Base-by-base conservation (phyloP, 495 filamentous ascomycete genomes). In the Talaromyces ruber region DNA sequence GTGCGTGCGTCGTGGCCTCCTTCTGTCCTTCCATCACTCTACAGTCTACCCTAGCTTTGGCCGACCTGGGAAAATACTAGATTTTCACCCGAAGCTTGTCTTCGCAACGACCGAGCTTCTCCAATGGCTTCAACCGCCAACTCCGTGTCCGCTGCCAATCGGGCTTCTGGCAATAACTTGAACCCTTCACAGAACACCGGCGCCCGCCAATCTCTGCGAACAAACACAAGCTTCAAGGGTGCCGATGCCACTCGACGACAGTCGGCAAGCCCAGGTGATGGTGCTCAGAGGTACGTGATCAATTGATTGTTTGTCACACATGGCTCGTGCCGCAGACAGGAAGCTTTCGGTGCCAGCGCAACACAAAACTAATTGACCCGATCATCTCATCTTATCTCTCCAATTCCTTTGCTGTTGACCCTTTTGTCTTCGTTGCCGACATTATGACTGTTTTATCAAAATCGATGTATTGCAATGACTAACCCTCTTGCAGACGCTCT, bases 181-280 rank as follows among this genome's bases (percentile, higher is more conserved):
- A 72, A 68, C 62, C 30, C 74, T 14, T 64, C 70, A 50, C 72
- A 76, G 58, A 75, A 75, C 62, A 34, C 77, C 21, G 68, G 59
- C 45, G 63, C 63, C 56, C 71, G 79, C 60, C 67, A 82, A 58
- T 81, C 83, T 57, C 61, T 80, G 63, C 73, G 77, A 64, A 66
- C 79, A 26, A 86, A 82, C 71, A 72, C 76, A 64, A 82, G 68
- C 68, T 70, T 77, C 37, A 85, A 82, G 69, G 74, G 74, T 64
- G 67, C 74, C 47, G 83, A 86, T 59, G 74, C 72, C 56, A 71
- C 71, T 67, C 80, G 84, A 66, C 83, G 83, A 69, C 83, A 85
- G 69, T 76, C 79, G 62, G 79, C 75, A 56, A 84, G 78, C 70
- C 81, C 83, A 50, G 73, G 77, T 50, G 85, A 86, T 64, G 77